Percentiles rank a stretch among this genome's conserved stretches.
phyloP scores from a whole-genome alignment of 2,329 filamentous ascomycete genomes.

The Pseudofabraea citricarpa region DNA sequence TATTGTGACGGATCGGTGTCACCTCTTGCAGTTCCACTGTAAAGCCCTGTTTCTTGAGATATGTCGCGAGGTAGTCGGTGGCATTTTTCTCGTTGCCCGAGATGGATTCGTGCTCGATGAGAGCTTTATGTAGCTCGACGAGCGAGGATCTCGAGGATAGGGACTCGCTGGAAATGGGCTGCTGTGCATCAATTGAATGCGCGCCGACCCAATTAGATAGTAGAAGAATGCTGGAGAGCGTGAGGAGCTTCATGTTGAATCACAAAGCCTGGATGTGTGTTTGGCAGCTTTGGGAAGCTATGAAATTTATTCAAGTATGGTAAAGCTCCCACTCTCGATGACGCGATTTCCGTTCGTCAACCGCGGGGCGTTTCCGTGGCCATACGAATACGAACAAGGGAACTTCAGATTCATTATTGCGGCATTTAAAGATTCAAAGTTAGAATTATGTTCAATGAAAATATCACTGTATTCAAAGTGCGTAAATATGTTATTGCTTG shows the following conservation, averaged over 20 bases:
- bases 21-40: conserved; percentile 55
- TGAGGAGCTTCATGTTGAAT: conserved; percentile 17
- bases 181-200: conserved; percentile 13
- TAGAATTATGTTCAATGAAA: too few relatives aligned
- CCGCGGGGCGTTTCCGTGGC: too few relatives aligned
- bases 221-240: conserved; percentile 9
- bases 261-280: too few relatives aligned
- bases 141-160: conserved; percentile 29
- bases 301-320: too few relatives aligned
- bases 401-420: too few relatives aligned
- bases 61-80: conserved; percentile 51
- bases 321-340: too few relatives aligned
- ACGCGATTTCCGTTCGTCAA: too few relatives aligned
- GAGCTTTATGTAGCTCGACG: conserved; percentile 55
- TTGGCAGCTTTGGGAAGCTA: too few relatives aligned
- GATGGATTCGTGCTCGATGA: conserved; percentile 60
- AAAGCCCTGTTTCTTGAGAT: conserved; percentile 53
- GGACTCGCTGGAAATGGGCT: conserved; percentile 6
- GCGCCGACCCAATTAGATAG: conserved; percentile 9
- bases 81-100: conserved; percentile 55
- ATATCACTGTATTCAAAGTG: too few relatives aligned
- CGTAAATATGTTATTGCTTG: too few relatives aligned
- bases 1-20: conserved; percentile 39
- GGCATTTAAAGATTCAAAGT: too few relatives aligned
- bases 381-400: too few relatives aligned